Base-by-base conservation (phyloP, 768 basidiomycete genomes). In the Pleurotus tuber-regium region DNA sequence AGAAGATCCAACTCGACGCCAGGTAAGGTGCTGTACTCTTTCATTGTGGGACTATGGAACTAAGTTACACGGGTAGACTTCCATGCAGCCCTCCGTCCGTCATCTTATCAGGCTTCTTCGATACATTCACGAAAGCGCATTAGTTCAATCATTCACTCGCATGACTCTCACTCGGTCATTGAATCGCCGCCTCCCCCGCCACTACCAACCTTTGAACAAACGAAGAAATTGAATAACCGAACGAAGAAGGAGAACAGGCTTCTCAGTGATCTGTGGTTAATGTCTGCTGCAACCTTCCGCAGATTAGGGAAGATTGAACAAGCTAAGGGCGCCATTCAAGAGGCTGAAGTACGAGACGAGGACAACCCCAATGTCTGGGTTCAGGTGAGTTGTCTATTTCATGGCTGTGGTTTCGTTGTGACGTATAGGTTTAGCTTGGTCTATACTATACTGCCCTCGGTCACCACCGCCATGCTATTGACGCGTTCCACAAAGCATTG, bases 271-370 rank as follows among this genome's bases (percentile, higher is more conserved):
- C 70, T 98, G 5, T 99, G 97, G 97, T 69, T 97, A 4, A 91
- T 92, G 79, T 89, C 87, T 5, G 92, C 96, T 1, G 93, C 97
- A 12, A 97, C 92, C 0, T 98, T 98, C 72, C 76, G 97, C 40
- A 73, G 97, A 53, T 71, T 89, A 50, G 91, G 91, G 9, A 93
- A 93, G 70, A 79, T 91, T 49, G 95, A 97, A 53, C 92, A 98
- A 60, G 86, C 90, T 0, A 83, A 84, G 44, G 95, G 84, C 9
- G 87, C 96, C 2, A 93, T 98, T 39, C 92, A 93, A 63, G 96
- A 99, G 67, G 97, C 96, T 0, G 96, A 99, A 64, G 84, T 87
- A 3, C 77, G 82, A 57, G 92, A 96, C 63, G 87, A 91, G 57
- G 78, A 80, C 21, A 94, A 96, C 65, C 83, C 91, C 3, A 85